Percentiles rank a stretch among this genome's conserved stretches.
Evolutionary conservation across 169 alveolate genomes (phyloP).

Genomic region (Cytauxzoon felis): DNA sequence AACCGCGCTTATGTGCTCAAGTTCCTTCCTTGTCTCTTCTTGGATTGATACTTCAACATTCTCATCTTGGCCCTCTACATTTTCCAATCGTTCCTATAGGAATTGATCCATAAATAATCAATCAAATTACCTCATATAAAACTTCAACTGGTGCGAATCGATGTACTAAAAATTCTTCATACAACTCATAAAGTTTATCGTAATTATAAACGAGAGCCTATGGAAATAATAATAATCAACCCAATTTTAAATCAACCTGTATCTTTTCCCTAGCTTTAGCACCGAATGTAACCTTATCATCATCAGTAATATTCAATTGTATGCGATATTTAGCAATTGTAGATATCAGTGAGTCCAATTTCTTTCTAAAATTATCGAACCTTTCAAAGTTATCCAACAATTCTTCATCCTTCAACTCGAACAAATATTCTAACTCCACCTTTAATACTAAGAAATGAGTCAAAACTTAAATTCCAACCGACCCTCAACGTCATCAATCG

Average conservation of each 20-base stretch:
- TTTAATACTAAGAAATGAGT: neutral
- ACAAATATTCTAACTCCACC: conserved; percentile 10
- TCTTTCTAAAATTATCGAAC: conserved; percentile 25
- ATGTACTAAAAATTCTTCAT: conserved; percentile 37
- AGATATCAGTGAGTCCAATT: conserved; percentile 23
- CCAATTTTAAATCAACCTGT: neutral
- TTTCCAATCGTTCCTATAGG: neutral
- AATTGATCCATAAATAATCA: neutral
- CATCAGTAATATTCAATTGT: conserved; percentile 28
- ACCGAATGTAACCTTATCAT: conserved; percentile 21
- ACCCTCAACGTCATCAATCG: neutral
- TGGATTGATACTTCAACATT: conserved; percentile 2
- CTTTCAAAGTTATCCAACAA: conserved; percentile 1
- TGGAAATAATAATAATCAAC: neutral
- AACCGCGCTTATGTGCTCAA: conserved; percentile 18
- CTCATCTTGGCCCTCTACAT: conserved; percentile 10
- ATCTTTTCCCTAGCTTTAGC: conserved; percentile 44
- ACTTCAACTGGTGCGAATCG: conserved; percentile 24
- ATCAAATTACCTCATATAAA: neutral
- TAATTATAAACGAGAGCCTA: conserved; percentile 36
- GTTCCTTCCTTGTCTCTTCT: conserved; percentile 45
- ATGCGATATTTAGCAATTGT: conserved; percentile 33
- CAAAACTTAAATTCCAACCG: neutral
- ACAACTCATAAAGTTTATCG: conserved; percentile 49
- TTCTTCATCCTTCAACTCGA: conserved; percentile 15